Evolutionary conservation across 371 early-diverging fungal genomes (phyloP), one percentile per base, ranked within the genome.

Genomic region (Mucor velutinosus): DNA sequence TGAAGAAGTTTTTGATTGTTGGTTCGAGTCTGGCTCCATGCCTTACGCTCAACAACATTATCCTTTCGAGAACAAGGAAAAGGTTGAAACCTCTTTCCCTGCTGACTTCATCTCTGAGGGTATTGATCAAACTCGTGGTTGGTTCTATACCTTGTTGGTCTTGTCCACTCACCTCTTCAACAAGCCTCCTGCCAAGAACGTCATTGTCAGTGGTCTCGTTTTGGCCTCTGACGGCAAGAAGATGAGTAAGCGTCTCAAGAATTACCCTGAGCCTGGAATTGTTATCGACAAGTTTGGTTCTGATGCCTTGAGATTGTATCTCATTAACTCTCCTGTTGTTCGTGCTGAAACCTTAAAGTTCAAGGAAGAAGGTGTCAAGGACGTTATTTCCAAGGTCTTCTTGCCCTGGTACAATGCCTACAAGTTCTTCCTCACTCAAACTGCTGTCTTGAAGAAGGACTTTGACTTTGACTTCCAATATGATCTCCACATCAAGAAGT

Each of bases 31-130:
- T 76, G 98, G 99, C 56, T 81, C 95, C 75, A 99, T 99, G 99
- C 99, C 99, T 33, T 99, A 98, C 75, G 99, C 99, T 17, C 99
- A 99, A 83, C 94, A 97, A 77, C 99, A 99, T 85, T 99, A 98
- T 83, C 99, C 99, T 56, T 99, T 99, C 72, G 99, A 98, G 82
- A 97, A 96, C 80, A 77, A 91, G 76, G 92, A 93, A 39, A 83
- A 87, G 76, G 95, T 99, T 73, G 82, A 93, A 72, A 69, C 76
- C 12, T 90, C 90, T 5, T 99, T 99, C 94, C 99, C 99, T 21
- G 99, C 99, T 23, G 96, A 99, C 75, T 99, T 99, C 84, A 99
- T 99, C 76, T 98, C 99, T 45, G 99, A 99, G 86, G 99, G 99
- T 72, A 84, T 99, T 57, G 99, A 99, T 81, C 99, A 99, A 87